Percentiles rank a stretch among this genome's conserved stretches.
phyloP scores from a whole-genome alignment of 495 filamentous ascomycete genomes.

The Aspergillus bertholletiae region DNA sequence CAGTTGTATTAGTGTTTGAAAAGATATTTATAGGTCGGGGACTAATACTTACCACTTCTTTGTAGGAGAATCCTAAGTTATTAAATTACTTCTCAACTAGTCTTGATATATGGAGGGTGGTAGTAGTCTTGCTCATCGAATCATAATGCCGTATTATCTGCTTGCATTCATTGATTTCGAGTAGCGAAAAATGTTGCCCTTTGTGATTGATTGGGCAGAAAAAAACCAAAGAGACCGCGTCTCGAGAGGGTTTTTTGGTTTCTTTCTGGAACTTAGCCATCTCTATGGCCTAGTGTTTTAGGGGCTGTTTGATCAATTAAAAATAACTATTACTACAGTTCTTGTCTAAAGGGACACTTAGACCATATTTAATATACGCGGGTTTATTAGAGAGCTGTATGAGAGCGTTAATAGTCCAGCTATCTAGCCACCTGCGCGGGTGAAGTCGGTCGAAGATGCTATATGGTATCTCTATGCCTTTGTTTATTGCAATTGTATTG shows the following conservation, averaged over 20 bases:
- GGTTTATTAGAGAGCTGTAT: neutral
- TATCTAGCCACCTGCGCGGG: neutral
- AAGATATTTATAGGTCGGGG: neutral
- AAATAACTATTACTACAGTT: neutral
- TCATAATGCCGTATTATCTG: neutral
- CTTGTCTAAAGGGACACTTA: neutral
- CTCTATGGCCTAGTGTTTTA: neutral
- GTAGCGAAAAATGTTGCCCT: neutral
- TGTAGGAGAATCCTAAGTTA: neutral
- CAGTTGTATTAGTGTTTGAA: neutral
- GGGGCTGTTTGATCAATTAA: neutral
- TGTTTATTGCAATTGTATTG: neutral
- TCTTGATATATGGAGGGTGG: neutral
- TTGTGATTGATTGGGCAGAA: neutral
- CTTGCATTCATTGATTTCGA: neutral
- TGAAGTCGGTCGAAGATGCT: neutral
- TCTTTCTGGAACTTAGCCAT: neutral
- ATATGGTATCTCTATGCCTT: neutral
- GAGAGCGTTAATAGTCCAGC: neutral
- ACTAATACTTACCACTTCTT: neutral
- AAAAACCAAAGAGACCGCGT: neutral
- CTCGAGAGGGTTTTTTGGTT: neutral
- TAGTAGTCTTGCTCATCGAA: neutral
- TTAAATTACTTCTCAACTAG: neutral
- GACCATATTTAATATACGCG: neutral